Evolutionary conservation across 1,284 basidiomycete genomes (phyloP), one percentile per base, ranked within the genome.

Genomic region (Pseudozyma hubeiensis): DNA sequence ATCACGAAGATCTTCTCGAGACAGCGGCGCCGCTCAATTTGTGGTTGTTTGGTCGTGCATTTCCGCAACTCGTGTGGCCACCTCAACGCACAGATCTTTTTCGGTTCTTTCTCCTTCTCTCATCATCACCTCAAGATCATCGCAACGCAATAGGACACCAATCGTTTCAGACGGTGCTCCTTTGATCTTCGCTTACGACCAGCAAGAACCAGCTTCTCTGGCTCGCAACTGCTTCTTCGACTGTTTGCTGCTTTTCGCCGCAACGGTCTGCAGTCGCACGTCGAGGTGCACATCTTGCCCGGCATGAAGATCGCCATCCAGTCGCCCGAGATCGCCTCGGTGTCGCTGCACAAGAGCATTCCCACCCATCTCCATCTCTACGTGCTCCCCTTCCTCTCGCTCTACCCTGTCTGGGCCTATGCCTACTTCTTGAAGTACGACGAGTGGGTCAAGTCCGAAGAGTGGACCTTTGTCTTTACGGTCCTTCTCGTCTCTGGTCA

Each of bases 361-460:
- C 93, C 93, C 6, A 88, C 90, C 86, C 89, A 90, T 78, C 88
- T 88, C 24, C 90, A 95, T 81, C 84, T 97, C 63, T 99, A 99
- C 85, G 89, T 90, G 13, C 68, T 91, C 13, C 95, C 95, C 0
- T 94, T 94, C 84, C 87, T 94, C 43, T 53, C 89, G 1, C 87
- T 96, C 64, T 99, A 98, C 83, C 94, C 94, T 0, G 84, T 95
- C 33, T 89, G 94, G 52, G 93, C 89, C 82, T 98, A 98, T 85
- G 93, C 97, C 80, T 88, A 93, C 81, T 94, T 92, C 91, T 86
- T 96, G 59, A 89, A 91, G 83, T 94, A 93, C 75, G 95, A 97
- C 85, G 93, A 95, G 84, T 84, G 79, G 78, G 63, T 80, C 63
- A 78, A 64, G 60, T 85, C 84, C 31, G 84, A 85, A 59, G 85